Base-by-base conservation (phyloP, 139 green algal genomes). In the Picochlorum sp. region DNA sequence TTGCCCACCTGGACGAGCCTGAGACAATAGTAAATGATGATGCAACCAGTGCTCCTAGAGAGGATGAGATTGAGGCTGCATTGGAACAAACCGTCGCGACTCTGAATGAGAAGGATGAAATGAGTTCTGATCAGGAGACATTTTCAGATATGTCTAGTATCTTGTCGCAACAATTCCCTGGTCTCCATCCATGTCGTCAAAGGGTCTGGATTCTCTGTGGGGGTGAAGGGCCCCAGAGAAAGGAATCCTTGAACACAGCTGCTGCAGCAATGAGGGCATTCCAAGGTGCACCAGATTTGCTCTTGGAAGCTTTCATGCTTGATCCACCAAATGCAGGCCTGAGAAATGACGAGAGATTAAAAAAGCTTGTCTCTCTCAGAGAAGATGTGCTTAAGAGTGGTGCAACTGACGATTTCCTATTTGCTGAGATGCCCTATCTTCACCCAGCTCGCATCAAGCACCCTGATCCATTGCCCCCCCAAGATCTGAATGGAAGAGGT, bases 121-220 rank as follows among this genome's bases (percentile, higher is more conserved):
- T n/a, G 18, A 54, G n/a, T 6, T 54, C n/a, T 10, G n/a, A 41
- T 41, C 34, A 15, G 6, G 23, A 59, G n/a, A 59, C 14, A 21
- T 18, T 20, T 2, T 59, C 51, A 37, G 21, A 59, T 38, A 32
- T n/a, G 5, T 59, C 47, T 20, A 28, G 23, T 14, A 24, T 24
- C 24, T 44, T 37, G 32, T 28, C 13, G 24, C 30, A 32, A 28
- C 23, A 66, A 16, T 55, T 45, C 57, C 45, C 24, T 9, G 61
- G 23, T 21, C n/a, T 26, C 30, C 51, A 60, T 61, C 68, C 38
- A 37, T 38, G 37, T 38, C 51, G 45, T 24, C 69, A 76, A 59
- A 55, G 59, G 16, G 66, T 78, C 32, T 78, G 71, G 71, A 45
- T 78, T 21, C 51, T 78, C 45, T 63, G 62, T 23, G 66, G 71